phyloP scores from a whole-genome alignment of 108 stramenopile species.

The Discostella pseudostelligera region DNA sequence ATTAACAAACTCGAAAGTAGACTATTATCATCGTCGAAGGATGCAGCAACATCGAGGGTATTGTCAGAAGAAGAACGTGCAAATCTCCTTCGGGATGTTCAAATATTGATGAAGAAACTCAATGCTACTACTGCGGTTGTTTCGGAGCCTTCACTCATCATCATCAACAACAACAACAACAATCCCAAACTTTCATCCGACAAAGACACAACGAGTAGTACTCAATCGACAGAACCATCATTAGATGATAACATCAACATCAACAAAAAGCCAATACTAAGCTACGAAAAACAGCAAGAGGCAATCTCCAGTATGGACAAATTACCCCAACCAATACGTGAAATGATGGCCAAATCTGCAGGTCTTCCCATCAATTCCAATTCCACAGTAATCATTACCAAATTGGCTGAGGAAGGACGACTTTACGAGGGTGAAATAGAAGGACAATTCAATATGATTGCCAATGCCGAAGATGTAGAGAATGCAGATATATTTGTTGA shows the following conservation, averaged over 20 bases:
- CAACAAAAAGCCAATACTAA: slow-evolving; percentile 4
- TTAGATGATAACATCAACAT: too few species aligned
- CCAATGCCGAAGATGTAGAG: slow-evolving; percentile 35
- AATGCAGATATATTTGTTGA: slow-evolving; percentile 41
- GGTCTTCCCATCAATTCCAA: slow-evolving; percentile 33
- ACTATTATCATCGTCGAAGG: neutral
- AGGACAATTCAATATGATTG: slow-evolving; percentile 23
- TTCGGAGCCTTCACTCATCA: too few species aligned
- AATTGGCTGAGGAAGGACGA: slow-evolving; percentile 32
- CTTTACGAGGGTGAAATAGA: slow-evolving; percentile 29
- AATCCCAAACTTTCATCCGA: too few species aligned
- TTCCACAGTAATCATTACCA: slow-evolving; percentile 43
- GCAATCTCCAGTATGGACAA: slow-evolving; percentile 30
- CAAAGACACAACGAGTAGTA: too few species aligned
- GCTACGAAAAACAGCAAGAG: slow-evolving; percentile 43
- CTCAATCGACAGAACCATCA: too few species aligned
- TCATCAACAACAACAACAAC: too few species aligned
- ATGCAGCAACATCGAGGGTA: neutral
- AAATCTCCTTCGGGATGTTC: slow-evolving; percentile 6
- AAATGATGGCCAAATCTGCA: slow-evolving; percentile 45
- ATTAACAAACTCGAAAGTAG: slow-evolving; percentile 33
- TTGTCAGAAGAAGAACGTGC: slow-evolving; percentile 1
- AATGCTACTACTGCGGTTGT: neutral
- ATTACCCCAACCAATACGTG: slow-evolving; percentile 35
- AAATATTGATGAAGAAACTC: slow-evolving; percentile 8